phyloP scores from a whole-genome alignment of 2,329 filamentous ascomycete genomes.

The Rachicladosporium sp. region DNA sequence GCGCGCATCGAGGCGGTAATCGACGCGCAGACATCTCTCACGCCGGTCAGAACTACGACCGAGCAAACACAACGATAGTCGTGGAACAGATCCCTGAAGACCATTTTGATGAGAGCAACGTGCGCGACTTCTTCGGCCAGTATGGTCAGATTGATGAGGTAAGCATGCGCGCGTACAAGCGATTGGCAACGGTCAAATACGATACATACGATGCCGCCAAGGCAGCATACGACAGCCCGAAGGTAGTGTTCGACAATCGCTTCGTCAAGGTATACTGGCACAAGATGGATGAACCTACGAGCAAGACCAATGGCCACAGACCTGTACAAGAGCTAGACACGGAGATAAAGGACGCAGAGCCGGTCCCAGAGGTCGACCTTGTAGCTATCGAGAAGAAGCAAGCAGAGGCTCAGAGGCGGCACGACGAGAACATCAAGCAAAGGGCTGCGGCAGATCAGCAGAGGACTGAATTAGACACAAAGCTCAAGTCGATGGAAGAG shows the following conservation, averaged over 20 bases:
- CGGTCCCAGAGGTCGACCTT: conserved; percentile 47
- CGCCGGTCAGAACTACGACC: conserved; percentile 50
- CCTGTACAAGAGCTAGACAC: conserved; percentile 9
- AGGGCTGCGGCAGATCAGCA: conserved; percentile 51
- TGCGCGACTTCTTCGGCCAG: conserved; percentile 57
- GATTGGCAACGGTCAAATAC: conserved; percentile 58
- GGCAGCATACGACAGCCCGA: conserved; percentile 62
- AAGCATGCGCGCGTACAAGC: conserved; percentile 53
- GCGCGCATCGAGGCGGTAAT: conserved; percentile 19
- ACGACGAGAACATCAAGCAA: conserved; percentile 54
- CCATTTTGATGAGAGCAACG: conserved; percentile 50
- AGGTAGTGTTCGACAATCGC: conserved; percentile 71
- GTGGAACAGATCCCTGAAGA: conserved; percentile 68
- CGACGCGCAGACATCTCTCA: conserved; percentile 50
- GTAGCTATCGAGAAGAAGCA: conserved; percentile 59
- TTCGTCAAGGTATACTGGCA: conserved; percentile 80
- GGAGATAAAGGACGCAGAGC: conserved; percentile 27
- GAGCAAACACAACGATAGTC: conserved; percentile 54
- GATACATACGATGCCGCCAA: conserved; percentile 53
- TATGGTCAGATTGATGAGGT: conserved; percentile 57
- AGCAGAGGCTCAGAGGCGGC: conserved; percentile 56
- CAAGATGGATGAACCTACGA: conserved; percentile 31
- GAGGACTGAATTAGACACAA: conserved; percentile 52
- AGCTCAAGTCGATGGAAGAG: conserved; percentile 50
- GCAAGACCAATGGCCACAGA: conserved; percentile 3